Conservation (phyloP, 208 protist genomes). For the Trypanosoma congolense region DNA sequence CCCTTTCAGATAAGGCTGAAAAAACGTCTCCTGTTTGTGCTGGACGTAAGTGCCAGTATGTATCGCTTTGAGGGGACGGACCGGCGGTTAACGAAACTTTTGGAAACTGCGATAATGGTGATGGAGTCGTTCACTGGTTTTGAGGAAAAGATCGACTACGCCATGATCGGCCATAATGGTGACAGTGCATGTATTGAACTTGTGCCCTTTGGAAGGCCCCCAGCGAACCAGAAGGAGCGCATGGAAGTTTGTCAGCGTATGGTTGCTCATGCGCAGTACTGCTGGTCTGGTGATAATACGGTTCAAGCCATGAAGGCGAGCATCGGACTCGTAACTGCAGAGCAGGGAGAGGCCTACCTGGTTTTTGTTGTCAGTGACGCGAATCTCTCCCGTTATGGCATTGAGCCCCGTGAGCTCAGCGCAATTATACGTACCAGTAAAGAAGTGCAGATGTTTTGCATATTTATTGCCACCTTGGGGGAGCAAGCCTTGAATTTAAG, state of each 20-base stretch:
- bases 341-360: conserved; percentile 89
- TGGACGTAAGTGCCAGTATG: conserved; percentile 91
- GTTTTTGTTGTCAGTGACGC: conserved; percentile 94
- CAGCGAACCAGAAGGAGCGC: conserved; percentile 66
- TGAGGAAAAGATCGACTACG: conserved; percentile 86
- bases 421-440: conserved; percentile 60
- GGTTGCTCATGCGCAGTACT: conserved; percentile 92
- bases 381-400: conserved; percentile 92
- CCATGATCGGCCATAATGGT: conserved; percentile 87
- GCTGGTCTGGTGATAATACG: conserved; percentile 90
- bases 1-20: conserved; percentile 59
- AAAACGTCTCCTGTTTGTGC: conserved; percentile 88
- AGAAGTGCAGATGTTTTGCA: conserved; percentile 87
- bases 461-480: conserved; percentile 88
- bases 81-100: conserved; percentile 74
- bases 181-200: conserved; percentile 77
- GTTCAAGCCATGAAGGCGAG: conserved; percentile 79
- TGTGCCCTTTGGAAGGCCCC: conserved; percentile 61
- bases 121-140: conserved; percentile 89
- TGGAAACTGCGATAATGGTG: conserved; percentile 88
- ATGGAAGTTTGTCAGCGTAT: conserved; percentile 86
- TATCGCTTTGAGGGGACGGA: conserved; percentile 92
- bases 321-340: conserved; percentile 60
- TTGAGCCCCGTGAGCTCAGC: conserved; percentile 63
- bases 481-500: conserved; percentile 74